Percentiles rank a stretch among this genome's conserved stretches.
These are phyloP conservation scores for Umbilicus rupestris DNA, from an alignment of 164 flowering plant species.

Conservation along the genomic window DNA sequence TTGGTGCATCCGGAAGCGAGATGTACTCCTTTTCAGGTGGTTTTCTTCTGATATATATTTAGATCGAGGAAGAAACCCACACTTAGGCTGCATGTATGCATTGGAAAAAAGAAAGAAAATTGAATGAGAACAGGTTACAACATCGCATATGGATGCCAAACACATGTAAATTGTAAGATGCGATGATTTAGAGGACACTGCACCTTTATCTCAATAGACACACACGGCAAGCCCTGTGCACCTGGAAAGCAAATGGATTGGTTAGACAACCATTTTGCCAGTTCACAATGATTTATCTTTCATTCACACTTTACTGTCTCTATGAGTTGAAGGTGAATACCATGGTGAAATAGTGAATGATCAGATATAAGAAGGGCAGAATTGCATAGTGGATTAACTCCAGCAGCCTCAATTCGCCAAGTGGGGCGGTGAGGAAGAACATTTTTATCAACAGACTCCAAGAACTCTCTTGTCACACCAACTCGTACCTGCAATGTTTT, in stretches of 20 bases:
- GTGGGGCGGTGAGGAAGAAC: constrained; percentile 52
- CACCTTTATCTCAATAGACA: constrained; percentile 91
- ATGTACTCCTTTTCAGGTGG: constrained; percentile 31
- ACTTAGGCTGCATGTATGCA: constrained; percentile 64
- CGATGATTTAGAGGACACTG: not conserved
- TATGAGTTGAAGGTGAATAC: constrained; percentile 22
- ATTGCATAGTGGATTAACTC: constrained; percentile 40
- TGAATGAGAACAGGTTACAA: not conserved
- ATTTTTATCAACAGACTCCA: constrained; percentile 56
- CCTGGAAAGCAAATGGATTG: constrained; percentile 30
- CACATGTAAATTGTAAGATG: not conserved
- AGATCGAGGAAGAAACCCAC: constrained; percentile 89
- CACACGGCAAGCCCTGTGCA: constrained; percentile 30
- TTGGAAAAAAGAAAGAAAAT: not conserved
- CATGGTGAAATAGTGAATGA: constrained; percentile 63
- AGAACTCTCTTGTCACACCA: constrained; percentile 50
- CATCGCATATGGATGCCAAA: not conserved
- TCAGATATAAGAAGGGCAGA: constrained; percentile 75
- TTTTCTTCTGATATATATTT: constrained; percentile 33
- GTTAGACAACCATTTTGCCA: not conserved
- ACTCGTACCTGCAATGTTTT: constrained; percentile 43
- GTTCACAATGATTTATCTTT: not conserved
- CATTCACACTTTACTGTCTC: not conserved
- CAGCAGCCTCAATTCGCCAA: constrained; percentile 72
- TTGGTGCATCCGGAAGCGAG: constrained; percentile 89